Conservation (phyloP, 176 grass and related monocot genomes). For the Thalia dealbata region DNA sequence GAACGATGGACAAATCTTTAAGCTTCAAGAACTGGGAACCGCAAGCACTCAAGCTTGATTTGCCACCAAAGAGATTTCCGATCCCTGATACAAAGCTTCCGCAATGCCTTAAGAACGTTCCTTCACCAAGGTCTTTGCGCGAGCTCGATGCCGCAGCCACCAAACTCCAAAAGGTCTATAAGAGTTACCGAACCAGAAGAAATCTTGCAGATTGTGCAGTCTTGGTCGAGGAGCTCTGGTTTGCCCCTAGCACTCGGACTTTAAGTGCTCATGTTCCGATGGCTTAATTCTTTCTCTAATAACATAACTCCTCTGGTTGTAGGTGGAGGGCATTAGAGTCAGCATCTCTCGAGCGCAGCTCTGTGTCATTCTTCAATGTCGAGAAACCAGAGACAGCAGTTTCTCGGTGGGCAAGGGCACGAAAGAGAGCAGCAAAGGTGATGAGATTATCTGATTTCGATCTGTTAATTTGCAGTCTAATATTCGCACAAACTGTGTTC, state of each 20-base stretch:
- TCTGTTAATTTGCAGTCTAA: neutral
- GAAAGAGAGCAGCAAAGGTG: constrained; percentile 67
- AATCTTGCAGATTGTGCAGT: constrained; percentile 3
- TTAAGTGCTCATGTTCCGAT: neutral
- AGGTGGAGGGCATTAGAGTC: constrained; percentile 91
- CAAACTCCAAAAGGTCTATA: neutral
- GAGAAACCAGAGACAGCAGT: constrained; percentile 62
- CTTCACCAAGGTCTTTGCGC: neutral
- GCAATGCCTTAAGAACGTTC: neutral
- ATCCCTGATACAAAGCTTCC: neutral
- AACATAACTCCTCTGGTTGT: neutral
- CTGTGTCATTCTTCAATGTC: constrained; percentile 49
- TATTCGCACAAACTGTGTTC: neutral
- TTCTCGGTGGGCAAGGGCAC: constrained; percentile 71
- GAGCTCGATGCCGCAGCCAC: constrained; percentile 1
- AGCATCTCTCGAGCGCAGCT: constrained; percentile 12
- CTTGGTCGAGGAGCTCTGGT: constrained; percentile 87
- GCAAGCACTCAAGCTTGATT: neutral
- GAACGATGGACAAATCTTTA: neutral
- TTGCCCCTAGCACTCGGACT: neutral
- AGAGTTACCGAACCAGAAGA: constrained; percentile 2
- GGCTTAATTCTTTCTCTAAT: neutral
- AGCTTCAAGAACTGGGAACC: neutral
- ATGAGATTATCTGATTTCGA: neutral
- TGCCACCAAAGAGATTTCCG: neutral